Evolutionary conservation across 2,329 filamentous ascomycete species (phyloP).

Genomic region (Colletotrichum agaves): DNA sequence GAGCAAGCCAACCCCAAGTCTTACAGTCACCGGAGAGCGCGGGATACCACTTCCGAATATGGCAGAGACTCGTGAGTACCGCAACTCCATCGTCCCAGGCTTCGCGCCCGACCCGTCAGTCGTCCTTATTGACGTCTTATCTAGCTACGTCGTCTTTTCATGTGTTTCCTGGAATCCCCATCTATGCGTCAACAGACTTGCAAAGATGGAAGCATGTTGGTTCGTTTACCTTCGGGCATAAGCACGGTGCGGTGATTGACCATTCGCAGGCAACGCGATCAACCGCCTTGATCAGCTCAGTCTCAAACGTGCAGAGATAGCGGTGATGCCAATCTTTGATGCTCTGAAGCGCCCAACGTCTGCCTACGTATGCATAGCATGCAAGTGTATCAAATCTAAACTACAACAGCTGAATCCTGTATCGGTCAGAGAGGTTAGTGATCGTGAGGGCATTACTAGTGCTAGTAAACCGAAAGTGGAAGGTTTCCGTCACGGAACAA

Average conservation of each 20-base stretch:
- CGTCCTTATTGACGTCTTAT: slow-evolving; percentile 44
- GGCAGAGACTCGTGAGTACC: not conserved
- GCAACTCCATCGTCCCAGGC: slow-evolving; percentile 47
- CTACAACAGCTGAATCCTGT: no score
- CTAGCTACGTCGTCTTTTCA: slow-evolving; percentile 68
- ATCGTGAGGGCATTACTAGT: no score
- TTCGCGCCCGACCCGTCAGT: slow-evolving; percentile 47
- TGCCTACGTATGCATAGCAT: no score
- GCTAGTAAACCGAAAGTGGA: no score
- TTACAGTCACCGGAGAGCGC: no score
- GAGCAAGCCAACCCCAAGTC: no score
- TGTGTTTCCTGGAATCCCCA: slow-evolving; percentile 65
- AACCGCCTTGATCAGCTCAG: slow-evolving; percentile 19
- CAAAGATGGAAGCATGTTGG: slow-evolving; percentile 46
- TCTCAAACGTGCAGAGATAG: not conserved
- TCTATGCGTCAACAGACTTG: slow-evolving; percentile 49
- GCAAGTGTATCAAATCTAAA: no score
- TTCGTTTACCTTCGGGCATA: not conserved
- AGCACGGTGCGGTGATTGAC: not conserved
- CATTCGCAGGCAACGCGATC: slow-evolving; percentile 13
- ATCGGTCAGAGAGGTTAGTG: no score
- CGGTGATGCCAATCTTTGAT: slow-evolving; percentile 6
- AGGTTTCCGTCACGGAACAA: no score
- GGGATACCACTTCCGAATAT: not conserved
- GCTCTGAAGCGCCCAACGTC: no score